Conservation (phyloP, 495 filamentous ascomycete species). For the Annulohypoxylon moriforme region DNA sequence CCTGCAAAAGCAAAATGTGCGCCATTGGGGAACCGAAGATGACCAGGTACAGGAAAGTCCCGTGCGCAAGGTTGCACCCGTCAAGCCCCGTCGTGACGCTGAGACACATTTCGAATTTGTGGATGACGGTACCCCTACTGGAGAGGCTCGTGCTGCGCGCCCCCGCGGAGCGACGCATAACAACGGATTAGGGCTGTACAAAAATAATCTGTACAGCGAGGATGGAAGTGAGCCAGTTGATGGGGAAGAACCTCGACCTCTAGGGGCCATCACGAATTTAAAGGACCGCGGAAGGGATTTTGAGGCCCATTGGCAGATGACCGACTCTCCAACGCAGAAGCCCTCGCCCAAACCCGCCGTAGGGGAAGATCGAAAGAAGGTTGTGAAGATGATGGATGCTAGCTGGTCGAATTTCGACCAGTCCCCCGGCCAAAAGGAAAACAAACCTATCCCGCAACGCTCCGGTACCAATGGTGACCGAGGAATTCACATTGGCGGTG, state of each 20-base stretch:
- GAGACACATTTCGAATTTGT: conserved; percentile 81
- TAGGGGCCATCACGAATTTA: conserved; percentile 72
- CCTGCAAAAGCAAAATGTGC: conserved; percentile 64
- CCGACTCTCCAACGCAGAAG: conserved; percentile 65
- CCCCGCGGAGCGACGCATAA: conserved; percentile 66
- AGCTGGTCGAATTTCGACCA: conserved; percentile 72
- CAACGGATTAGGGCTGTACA: conserved; percentile 77
- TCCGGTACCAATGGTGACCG: conserved; percentile 46
- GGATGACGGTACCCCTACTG: conserved; percentile 57
- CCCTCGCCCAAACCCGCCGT: conserved; percentile 45
- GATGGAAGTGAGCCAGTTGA: conserved; percentile 52
- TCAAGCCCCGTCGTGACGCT: conserved; percentile 80
- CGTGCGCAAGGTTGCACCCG: conserved; percentile 61
- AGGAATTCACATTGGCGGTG: conserved; percentile 70
- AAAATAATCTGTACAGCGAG: conserved; percentile 75
- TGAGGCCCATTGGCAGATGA: conserved; percentile 75
- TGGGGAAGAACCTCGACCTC: conserved; percentile 48
- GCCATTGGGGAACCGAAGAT: conserved; percentile 78
- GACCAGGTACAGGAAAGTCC: conserved; percentile 70
- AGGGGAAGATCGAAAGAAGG: conserved; percentile 66
- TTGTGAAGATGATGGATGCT: conserved; percentile 74
- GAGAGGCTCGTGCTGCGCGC: conserved; percentile 48
- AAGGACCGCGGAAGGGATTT: conserved; percentile 78
- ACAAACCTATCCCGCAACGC: conserved; percentile 51
- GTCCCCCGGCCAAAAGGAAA: conserved; percentile 67